A percentile compares a stretch with the other conserved stretches of the same genome.
These are phyloP conservation scores for Nitzschia inconspicua DNA, from an alignment of 108 stramenopile genomes.

Conservation along the genomic window DNA sequence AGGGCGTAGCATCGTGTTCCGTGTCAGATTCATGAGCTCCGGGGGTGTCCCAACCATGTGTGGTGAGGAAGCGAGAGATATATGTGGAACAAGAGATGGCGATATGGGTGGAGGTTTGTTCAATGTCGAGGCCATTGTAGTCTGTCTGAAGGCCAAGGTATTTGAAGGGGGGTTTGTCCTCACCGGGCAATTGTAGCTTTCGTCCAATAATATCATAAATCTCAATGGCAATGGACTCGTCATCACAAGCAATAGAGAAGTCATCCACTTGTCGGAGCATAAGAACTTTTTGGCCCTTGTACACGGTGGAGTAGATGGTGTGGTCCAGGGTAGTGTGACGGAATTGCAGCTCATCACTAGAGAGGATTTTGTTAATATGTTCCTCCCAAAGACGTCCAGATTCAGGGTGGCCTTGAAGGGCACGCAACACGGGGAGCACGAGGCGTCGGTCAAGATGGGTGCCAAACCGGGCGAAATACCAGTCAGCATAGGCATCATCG, in stretches of 20 bases:
- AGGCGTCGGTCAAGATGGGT: constrained; percentile 11
- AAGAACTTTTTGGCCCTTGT: too few species aligned
- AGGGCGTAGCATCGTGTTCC: too few species aligned
- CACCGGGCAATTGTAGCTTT: not conserved
- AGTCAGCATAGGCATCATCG: constrained; percentile 26
- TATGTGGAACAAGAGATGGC: constrained; percentile 26
- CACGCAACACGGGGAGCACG: constrained; percentile 21
- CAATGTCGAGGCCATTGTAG: constrained; percentile 34
- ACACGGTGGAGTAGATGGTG: too few species aligned
- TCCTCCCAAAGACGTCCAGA: constrained; percentile 23
- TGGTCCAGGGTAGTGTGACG: constrained; percentile 34
- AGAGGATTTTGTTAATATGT: constrained; percentile 24
- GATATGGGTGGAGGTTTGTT: constrained; percentile 25
- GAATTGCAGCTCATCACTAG: constrained; percentile 1
- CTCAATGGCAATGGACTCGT: not conserved
- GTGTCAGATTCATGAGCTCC: too few species aligned
- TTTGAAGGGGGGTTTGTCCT: constrained; percentile 6
- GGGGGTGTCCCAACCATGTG: constrained; percentile 31
- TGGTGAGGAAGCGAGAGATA: constrained; percentile 18
- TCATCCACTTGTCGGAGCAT: constrained; percentile 49
- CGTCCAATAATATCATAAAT: not conserved
- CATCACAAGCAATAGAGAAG: constrained; percentile 20
- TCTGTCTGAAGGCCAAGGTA: constrained; percentile 17
- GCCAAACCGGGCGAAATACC: constrained; percentile 15
- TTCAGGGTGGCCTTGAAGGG: constrained; percentile 30